Base-by-base conservation (phyloP, 2,329 filamentous ascomycete genomes). In the Balansia obtecta region DNA sequence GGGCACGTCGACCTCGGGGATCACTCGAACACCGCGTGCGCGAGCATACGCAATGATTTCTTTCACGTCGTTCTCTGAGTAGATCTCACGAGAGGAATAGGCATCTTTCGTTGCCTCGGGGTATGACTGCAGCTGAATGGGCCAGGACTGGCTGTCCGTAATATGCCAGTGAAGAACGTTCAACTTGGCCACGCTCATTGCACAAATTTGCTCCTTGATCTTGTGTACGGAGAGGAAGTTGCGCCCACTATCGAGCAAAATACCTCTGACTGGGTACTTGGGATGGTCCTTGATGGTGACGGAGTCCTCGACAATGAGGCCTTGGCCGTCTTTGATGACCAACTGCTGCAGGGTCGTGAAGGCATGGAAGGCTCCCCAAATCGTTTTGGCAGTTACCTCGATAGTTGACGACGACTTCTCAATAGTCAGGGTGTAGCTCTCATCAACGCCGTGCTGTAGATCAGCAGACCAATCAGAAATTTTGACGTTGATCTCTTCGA, bases 151-250 rank as follows among this genome's bases (percentile, higher is more conserved):
- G 11, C 69, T 63, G 57, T 80, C 76, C 33, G 72, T 67, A 53
- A 79, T 61, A 61, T 80, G 76, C 75, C 75, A 79, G 58, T 80
- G 76, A 38, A 80, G 63, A 15, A 77, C 67, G 53, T 79, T 80
- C 54, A 80, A 66, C 63, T 80, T 80, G 50, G 75, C 71, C 45
- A 78, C 65, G 8, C 75, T 67, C 68, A 79, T 71, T 50, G 70
- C 75, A 50, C 77, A 69, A 50, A 79, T 68, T 57, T 79, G 75
- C 61, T 79, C 75, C 15, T 66, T 57, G 53, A 78, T 72, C 63
- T 78, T 79, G 51, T 56, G 55, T 34, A 72, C 58, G 33, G 70
- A 70, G 51, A 78, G 70, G 59, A 71, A 79, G 60, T 79, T 79
- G 46, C 75, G 74, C 9, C 71, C 75, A 2, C 69, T 70, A 52